Evolutionary conservation across 495 filamentous ascomycete genomes (phyloP).

Genomic region (Bombardia bombarda): DNA sequence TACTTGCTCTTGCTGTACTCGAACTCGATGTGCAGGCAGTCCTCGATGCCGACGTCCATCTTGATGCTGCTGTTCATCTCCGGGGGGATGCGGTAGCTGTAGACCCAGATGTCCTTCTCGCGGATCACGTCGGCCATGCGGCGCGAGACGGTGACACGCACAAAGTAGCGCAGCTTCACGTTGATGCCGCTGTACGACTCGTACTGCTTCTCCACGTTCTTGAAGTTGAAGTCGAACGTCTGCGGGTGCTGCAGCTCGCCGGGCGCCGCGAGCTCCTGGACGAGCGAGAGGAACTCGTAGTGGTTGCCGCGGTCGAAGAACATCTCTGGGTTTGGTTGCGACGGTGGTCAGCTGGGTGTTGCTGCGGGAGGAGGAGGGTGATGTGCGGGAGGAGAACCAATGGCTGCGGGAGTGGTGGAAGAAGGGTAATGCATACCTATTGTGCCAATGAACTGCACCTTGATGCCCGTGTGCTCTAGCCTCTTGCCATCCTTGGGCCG

Average conservation of each 20-base stretch:
- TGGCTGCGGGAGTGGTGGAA: too few relatives aligned
- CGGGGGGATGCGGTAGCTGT: conserved; percentile 95
- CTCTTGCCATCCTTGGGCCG: conserved; percentile 97
- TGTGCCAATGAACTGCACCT: conserved; percentile 98
- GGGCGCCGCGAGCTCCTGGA: conserved; percentile 90
- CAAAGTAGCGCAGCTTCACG: conserved; percentile 95
- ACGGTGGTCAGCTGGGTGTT: background rate
- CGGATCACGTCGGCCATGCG: conserved; percentile 96
- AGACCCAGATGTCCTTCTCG: conserved; percentile 99
- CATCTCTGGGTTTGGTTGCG: conserved; percentile 71
- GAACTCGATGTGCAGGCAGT: conserved; percentile 98
- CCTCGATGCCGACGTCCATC: conserved; percentile 99
- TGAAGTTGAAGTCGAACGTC: conserved; percentile 99
- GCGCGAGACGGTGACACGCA: conserved; percentile 90
- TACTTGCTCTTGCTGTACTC: conserved; percentile 99
- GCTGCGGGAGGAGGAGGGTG: too few relatives aligned
- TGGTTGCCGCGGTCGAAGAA: conserved; percentile 99
- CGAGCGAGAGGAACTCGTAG: conserved; percentile 95
- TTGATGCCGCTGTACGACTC: conserved; percentile 99
- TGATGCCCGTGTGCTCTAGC: conserved; percentile 97
- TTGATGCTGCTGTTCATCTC: conserved; percentile 98
- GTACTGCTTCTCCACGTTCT: conserved; percentile 99
- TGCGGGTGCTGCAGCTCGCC: conserved; percentile 98
- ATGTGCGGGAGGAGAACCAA: too few relatives aligned
- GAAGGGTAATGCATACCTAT: too few relatives aligned